A percentile compares a stretch with the other conserved stretches of the same genome.
phyloP scores from a whole-genome alignment of 2,329 filamentous ascomycete species.

The Coniochaeta sp. region DNA sequence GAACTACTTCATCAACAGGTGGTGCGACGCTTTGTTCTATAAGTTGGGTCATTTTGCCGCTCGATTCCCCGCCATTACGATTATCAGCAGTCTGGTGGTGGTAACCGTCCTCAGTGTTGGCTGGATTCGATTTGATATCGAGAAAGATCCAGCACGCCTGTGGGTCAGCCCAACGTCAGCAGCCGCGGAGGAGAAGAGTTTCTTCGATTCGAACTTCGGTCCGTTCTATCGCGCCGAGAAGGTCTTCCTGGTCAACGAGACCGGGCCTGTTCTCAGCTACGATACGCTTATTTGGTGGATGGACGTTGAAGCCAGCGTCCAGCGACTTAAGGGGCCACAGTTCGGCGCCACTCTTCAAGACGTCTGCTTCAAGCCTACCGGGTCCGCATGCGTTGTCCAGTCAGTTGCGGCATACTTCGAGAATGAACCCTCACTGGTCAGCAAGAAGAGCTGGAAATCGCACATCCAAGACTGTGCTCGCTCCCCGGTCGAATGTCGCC shows the following conservation, averaged over 20 bases:
- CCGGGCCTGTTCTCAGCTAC: constrained; percentile 76
- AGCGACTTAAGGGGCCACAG: constrained; percentile 60
- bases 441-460: constrained; percentile 62
- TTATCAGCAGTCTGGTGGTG: constrained; percentile 64
- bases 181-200: constrained; percentile 86
- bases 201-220: constrained; percentile 89
- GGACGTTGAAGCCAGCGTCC: constrained; percentile 73
- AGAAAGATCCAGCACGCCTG: constrained; percentile 80
- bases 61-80: constrained; percentile 77
- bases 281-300: constrained; percentile 94
- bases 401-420: constrained; percentile 87
- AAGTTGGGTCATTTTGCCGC: constrained; percentile 75
- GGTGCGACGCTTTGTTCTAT: constrained; percentile 74
- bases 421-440: constrained; percentile 54
- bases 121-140: constrained; percentile 83
- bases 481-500: constrained; percentile 78
- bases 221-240: constrained; percentile 95
- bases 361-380: constrained; percentile 90
- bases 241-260: constrained; percentile 88
- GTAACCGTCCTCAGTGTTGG: constrained; percentile 77
- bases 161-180: constrained; percentile 96
- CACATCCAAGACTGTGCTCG: constrained; percentile 66
- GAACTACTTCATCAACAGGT: constrained; percentile 76
- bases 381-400: constrained; percentile 84
- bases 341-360: constrained; percentile 68